These are phyloP conservation scores for Colletotrichum incanum DNA, from an alignment of 2,329 filamentous ascomycete species.

Conservation along the genomic window DNA sequence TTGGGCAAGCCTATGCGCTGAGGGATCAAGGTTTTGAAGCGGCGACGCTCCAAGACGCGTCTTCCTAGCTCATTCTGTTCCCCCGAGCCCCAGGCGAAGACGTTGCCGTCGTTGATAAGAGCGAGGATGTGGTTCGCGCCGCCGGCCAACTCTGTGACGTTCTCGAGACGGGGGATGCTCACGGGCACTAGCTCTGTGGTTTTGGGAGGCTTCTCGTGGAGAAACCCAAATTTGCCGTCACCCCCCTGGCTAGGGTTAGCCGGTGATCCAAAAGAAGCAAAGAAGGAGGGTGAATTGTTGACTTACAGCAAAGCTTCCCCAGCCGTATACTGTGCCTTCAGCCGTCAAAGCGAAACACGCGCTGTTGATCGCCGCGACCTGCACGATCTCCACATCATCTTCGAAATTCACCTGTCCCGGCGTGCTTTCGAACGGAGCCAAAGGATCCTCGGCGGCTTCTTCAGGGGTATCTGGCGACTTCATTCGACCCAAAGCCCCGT, in stretches of 20 bases:
- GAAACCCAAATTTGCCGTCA: slow-evolving; percentile 68
- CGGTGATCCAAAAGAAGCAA: neutral
- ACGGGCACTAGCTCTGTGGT: slow-evolving; percentile 58
- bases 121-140: slow-evolving; percentile 73
- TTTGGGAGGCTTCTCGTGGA: slow-evolving; percentile 52
- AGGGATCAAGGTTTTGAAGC: slow-evolving; percentile 64
- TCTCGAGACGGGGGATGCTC: slow-evolving; percentile 66
- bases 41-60: slow-evolving; percentile 66
- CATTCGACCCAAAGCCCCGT: slow-evolving; percentile 74
- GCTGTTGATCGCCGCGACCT: slow-evolving; percentile 75
- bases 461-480: slow-evolving; percentile 57
- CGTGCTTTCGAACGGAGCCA: slow-evolving; percentile 62
- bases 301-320: slow-evolving; percentile 74
- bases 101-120: slow-evolving; percentile 64
- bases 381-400: slow-evolving; percentile 68
- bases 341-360: slow-evolving; percentile 75
- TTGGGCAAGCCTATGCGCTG: slow-evolving; percentile 48
- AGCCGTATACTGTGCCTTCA: slow-evolving; percentile 75
- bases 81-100: slow-evolving; percentile 72
- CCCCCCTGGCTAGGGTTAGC: slow-evolving; percentile 46
- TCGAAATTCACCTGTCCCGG: slow-evolving; percentile 67
- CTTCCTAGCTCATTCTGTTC: slow-evolving; percentile 62
- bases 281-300: neutral
- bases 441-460: slow-evolving; percentile 57
- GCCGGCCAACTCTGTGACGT: slow-evolving; percentile 66